These are phyloP conservation scores for Simplicillium aogashimaense DNA, from an alignment of 2,329 filamentous ascomycete genomes.

Conservation along the genomic window DNA sequence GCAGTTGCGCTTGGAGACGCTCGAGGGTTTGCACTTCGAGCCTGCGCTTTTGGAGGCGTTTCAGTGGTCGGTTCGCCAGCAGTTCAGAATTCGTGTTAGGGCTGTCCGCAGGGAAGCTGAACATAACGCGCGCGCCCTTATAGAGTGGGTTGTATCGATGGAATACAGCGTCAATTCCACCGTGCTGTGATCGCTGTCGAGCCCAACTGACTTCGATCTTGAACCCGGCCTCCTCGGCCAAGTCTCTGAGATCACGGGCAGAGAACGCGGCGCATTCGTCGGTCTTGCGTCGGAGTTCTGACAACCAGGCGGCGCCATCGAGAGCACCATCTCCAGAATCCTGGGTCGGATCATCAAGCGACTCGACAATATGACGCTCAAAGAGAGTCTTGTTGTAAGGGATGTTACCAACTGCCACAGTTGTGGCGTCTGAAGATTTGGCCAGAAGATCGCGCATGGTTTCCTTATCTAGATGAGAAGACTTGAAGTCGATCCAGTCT, in stretches of 20 bases:
- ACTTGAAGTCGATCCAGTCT: constrained; percentile 4
- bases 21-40: constrained; percentile 2
- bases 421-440: neutral
- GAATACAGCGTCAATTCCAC: constrained; percentile 18
- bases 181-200: constrained; percentile 17
- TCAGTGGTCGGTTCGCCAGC: constrained; percentile 10
- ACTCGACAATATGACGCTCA: constrained; percentile 12
- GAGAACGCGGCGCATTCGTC: constrained; percentile 6
- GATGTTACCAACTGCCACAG: constrained; percentile 14
- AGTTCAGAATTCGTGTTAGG: neutral
- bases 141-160: constrained; percentile 20
- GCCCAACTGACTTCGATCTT: constrained; percentile 36
- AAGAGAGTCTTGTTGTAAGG: constrained; percentile 19
- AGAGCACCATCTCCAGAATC: neutral
- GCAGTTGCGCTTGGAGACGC: constrained; percentile 5
- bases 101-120: constrained; percentile 14
- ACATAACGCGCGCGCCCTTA: constrained; percentile 5
- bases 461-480: constrained; percentile 3
- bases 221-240: constrained; percentile 26
- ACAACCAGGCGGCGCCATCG: constrained; percentile 7
- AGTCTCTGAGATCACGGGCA: constrained; percentile 9
- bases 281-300: neutral
- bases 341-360: neutral
- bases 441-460: constrained; percentile 7
- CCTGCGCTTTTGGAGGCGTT: constrained; percentile 3